Base-by-base conservation (phyloP, 2,329 filamentous ascomycete species). In the Arthrobotrys iridis region DNA sequence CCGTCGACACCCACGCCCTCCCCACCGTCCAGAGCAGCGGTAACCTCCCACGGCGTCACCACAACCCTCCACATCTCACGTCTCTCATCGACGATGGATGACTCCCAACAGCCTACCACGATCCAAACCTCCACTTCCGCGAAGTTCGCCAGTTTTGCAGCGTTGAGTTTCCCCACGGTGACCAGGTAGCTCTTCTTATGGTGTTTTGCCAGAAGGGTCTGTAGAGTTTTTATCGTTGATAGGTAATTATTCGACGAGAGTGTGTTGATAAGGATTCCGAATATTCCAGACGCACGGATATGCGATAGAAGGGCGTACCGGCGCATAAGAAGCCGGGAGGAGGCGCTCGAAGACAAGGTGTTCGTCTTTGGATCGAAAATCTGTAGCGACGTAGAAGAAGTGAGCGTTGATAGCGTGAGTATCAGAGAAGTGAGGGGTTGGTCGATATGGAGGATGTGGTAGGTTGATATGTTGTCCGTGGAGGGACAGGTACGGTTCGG, bases 21-120 rank as follows among this genome's bases (percentile, higher is more conserved):
- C 30, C 89, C 93, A 11, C 87, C 86, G 82, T 88, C 86, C 76
- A 99, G 83, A 2, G 92, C 92, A 50, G 97, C 84, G 62, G 89
- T 89, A 65, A 98, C 84, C 85, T 99, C 95, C 81, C 96, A 98
- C 0, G 94, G 94, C n/a, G 95, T 99, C 41, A 98, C 89, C 7
- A 98, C 89, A 0, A 93, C 93, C 79, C 89, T 88, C 86, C 90
- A 98, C 80, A 97, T 96, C 4, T 91, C 91, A 70, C 91, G 91
- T 77, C 93, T 93, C 79, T 97, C 94, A n/a, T 76, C 77, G 3
- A 99, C 88, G 58, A 98, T 84, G 73, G 91, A 93, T 81, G 93
- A 97, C 83, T 99, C 95, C 95, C 95, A 99, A 83, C 95, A 99
- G 1, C 95, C 94, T 7, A 99, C 92, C 0, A 98, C 93, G 0